A percentile compares a stretch with the other conserved stretches of the same genome.
These are phyloP conservation scores for Hyphochytrium catenoides DNA, from an alignment of 352 stramenopile species.

Conservation along the genomic window DNA sequence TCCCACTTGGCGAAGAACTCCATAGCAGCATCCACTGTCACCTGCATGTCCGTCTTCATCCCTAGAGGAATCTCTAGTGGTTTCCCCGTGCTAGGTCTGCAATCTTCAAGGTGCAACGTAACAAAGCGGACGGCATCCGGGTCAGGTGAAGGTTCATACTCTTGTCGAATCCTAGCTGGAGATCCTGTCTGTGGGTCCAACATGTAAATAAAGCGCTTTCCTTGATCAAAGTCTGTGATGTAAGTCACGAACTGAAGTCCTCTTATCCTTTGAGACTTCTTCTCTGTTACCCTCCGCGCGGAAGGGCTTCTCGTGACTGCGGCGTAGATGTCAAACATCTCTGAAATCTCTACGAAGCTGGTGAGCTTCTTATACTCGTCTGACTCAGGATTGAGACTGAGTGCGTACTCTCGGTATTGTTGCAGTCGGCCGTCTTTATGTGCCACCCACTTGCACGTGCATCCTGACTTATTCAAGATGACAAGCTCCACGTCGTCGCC, in stretches of 20 bases:
- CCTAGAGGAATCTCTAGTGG: constrained; percentile 13
- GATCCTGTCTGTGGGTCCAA: constrained; percentile 16
- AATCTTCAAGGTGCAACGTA: constrained; percentile 18
- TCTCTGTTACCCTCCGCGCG: background rate
- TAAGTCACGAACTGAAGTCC: background rate
- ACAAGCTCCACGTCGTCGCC: constrained; percentile 10
- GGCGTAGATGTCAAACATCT: constrained; percentile 17
- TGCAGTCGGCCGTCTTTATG: constrained; percentile 11
- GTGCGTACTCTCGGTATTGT: constrained; percentile 18
- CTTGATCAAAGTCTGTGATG: constrained; percentile 7
- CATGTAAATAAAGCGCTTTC: constrained; percentile 19
- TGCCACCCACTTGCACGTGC: constrained; percentile 23
- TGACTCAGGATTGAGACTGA: background rate
- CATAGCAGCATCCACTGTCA: constrained; percentile 22
- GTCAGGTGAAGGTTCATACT: background rate
- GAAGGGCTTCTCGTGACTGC: constrained; percentile 1
- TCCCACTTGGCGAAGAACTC: constrained; percentile 20
- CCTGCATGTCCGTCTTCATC: constrained; percentile 27
- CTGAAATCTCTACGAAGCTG: constrained; percentile 17
- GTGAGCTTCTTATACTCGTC: constrained; percentile 14
- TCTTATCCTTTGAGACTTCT: background rate
- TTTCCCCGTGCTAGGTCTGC: constrained; percentile 12
- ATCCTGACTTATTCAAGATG: constrained; percentile 15
- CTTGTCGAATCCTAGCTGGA: constrained; percentile 17
- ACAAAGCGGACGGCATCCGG: background rate